A percentile compares a stretch with the other conserved stretches of the same genome.
These are phyloP conservation scores for Vararia minispora DNA, from an alignment of 768 basidiomycete species.

Conservation along the genomic window DNA sequence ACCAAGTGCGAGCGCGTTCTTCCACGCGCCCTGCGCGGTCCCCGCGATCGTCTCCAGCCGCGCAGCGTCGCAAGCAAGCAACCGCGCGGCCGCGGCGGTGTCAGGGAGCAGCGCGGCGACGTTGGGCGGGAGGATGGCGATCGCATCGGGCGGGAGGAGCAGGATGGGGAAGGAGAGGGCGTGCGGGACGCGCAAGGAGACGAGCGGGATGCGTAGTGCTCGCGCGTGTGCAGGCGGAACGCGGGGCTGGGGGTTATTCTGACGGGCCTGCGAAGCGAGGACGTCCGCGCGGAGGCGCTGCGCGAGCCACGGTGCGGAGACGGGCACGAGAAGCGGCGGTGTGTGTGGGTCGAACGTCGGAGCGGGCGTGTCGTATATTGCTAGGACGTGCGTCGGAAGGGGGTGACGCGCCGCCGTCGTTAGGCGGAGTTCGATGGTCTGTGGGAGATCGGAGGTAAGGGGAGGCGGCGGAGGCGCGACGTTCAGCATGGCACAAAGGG, in stretches of 20 bases:
- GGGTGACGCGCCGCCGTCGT: background rate
- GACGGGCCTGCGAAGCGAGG: background rate
- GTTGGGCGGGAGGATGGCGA: conserved; percentile 7
- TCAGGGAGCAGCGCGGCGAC: conserved; percentile 9
- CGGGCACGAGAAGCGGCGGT: conserved; percentile 3
- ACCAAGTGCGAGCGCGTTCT: conserved; percentile 46
- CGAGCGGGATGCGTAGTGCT: conserved; percentile 2
- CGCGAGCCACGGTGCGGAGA: conserved; percentile 5
- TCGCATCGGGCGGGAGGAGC: conserved; percentile 5
- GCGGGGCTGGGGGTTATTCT: background rate
- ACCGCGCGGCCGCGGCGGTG: conserved; percentile 8
- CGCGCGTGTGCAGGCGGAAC: background rate
- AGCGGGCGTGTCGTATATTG: conserved; percentile 4
- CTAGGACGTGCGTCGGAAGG: conserved; percentile 10
- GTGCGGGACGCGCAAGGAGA: conserved; percentile 9
- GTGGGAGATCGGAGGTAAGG: conserved; percentile 4
- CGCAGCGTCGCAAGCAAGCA: conserved; percentile 18
- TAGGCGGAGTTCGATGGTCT: conserved; percentile 9
- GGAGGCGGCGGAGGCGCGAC: conserved; percentile 6
- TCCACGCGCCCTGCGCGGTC: conserved; percentile 45
- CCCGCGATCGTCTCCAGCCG: conserved; percentile 9
- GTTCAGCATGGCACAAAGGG: conserved; percentile 6
- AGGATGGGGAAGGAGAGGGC: conserved; percentile 7
- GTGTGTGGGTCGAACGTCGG: conserved; percentile 3
- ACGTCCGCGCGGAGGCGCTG: conserved; percentile 4